Evolutionary conservation across 2,329 filamentous ascomycete genomes (phyloP), one percentile per base, ranked within the genome.

Genomic region (Cordyceps farinosa): DNA sequence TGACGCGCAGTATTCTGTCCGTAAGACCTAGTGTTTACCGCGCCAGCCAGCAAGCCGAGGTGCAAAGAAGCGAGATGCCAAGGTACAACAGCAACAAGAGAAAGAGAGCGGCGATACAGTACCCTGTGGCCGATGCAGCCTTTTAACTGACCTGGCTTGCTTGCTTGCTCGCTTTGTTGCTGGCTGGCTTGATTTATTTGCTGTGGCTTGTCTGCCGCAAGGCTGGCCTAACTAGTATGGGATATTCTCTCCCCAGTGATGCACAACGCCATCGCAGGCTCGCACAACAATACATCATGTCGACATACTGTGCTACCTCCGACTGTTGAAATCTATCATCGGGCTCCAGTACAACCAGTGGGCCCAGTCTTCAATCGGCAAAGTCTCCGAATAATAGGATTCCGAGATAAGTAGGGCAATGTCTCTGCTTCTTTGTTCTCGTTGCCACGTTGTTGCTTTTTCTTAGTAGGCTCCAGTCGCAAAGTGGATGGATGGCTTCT

Each of bases 11-110:
- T 40, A 15, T 40, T 15, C 22, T 22, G 22, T 22, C 22, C 22
- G 22, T 22, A 22, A 22, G 22, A 22, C 22, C 38, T 40, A 40
- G 38, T 15, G 15, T 6, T 45, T 45, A 15, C 7, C 15, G 8
- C 2, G 9, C 15, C 32, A n/a, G 27, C 3, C 34, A 36, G 30
- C 34, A 36, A 15, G 7, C 17, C 27, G 1, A 4, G 22, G 34
- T 53, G 50, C 30, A 38, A 36, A 53, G 7, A 30, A 53, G 50
- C 50, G 50, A 53, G 50, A 36, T 53, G 50, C 50, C 32, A 53
- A 36, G 9, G 30, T 22, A 27, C 9, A 13, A 50, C 9, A 30
- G 27, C 5, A n/a, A 22, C 42, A n/a, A 8, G 9, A n/a, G 42
- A 3, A 17, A 15, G 9, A 40, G 38, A 15, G 38, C 38, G 38